These are phyloP conservation scores for Aspergillus coremiiformis DNA, from an alignment of 495 filamentous ascomycete species.

Conservation along the genomic window DNA sequence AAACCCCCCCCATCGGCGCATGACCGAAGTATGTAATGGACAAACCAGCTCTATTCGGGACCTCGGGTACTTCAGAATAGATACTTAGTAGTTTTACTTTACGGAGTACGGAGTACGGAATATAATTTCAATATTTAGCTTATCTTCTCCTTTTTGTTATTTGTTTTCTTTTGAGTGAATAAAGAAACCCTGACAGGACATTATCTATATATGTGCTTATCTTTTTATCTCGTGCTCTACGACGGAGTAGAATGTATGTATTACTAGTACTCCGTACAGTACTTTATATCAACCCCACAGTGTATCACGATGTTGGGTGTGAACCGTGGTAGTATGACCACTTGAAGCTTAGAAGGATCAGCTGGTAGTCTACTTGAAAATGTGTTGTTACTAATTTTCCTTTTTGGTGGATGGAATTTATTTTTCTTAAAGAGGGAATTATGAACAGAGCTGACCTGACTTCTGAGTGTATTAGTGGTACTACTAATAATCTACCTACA, in stretches of 20 bases:
- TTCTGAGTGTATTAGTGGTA: background rate
- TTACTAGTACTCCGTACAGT: too few species aligned
- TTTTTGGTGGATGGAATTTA: background rate
- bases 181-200: background rate
- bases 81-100: too few species aligned
- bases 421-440: background rate
- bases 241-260: too few species aligned
- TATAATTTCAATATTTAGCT: too few species aligned
- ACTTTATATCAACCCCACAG: constrained; percentile 14
- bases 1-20: too few species aligned
- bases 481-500: background rate
- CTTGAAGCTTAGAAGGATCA: background rate
- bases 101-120: too few species aligned
- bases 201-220: background rate
- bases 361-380: background rate
- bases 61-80: too few species aligned
- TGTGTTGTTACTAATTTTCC: background rate
- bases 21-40: too few species aligned
- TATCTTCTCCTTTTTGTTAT: background rate
- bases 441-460: too few species aligned
- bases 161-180: background rate
- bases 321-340: background rate
- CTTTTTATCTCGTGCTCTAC: background rate
- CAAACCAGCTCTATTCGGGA: too few species aligned
- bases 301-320: constrained; percentile 8